Evolutionary conservation across 106 monocot genomes (phyloP).

Genomic region (Dioscorea alata): DNA sequence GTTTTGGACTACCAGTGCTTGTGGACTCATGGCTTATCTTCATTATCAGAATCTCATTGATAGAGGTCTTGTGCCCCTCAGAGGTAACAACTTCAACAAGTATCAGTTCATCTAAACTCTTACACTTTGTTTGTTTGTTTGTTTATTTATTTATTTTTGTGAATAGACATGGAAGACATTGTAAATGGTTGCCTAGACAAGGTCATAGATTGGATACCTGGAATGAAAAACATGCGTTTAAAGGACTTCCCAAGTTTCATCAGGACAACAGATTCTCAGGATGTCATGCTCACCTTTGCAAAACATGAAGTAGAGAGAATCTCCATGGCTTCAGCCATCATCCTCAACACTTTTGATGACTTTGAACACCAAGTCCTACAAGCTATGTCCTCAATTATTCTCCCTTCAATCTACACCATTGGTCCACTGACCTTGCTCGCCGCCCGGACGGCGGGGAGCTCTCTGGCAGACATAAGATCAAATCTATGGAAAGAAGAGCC

Average conservation of each 20-base stretch:
- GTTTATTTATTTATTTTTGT: background rate
- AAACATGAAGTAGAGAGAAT: background rate
- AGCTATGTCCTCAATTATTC: background rate
- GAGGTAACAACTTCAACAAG: background rate
- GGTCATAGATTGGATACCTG: background rate
- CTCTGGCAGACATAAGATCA: background rate
- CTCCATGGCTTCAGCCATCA: slow-evolving; percentile 1
- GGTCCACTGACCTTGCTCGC: background rate
- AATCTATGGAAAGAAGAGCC: slow-evolving; percentile 5
- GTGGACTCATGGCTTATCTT: background rate
- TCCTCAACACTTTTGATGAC: slow-evolving; percentile 1
- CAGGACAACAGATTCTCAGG: slow-evolving; percentile 1
- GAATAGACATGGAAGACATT: background rate
- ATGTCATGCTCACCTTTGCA: background rate
- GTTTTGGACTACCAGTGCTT: background rate
- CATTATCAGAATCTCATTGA: background rate
- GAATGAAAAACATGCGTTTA: slow-evolving; percentile 5
- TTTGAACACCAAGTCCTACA: background rate
- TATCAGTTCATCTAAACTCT: background rate
- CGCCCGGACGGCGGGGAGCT: background rate
- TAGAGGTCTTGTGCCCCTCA: background rate
- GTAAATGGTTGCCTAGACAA: background rate
- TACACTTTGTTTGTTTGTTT: background rate
- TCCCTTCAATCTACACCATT: background rate
- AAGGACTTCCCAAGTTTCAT: slow-evolving; percentile 10